Conservation (phyloP, 768 basidiomycete genomes). For the Kwoniella mangroviensis region DNA sequence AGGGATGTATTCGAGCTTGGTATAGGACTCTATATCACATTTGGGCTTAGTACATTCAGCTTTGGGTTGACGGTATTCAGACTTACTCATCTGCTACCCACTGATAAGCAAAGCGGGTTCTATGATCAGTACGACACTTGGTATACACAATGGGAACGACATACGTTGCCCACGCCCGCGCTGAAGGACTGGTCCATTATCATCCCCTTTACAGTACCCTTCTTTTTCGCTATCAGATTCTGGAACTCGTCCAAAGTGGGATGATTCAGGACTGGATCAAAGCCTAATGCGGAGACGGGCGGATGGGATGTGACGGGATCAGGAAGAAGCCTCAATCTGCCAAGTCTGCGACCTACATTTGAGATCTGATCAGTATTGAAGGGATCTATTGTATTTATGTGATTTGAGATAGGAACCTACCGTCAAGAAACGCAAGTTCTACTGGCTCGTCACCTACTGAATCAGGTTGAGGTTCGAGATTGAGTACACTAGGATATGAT, state of each 20-base stretch:
- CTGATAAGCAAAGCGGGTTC: conserved; percentile 7
- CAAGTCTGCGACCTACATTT: conserved; percentile 66
- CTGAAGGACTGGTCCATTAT: conserved; percentile 78
- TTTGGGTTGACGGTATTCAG: background rate
- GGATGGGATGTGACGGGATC: conserved; percentile 66
- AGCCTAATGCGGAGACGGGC: conserved; percentile 74
- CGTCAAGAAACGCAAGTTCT: conserved; percentile 72
- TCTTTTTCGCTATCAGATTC: conserved; percentile 62
- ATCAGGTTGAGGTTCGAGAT: conserved; percentile 61
- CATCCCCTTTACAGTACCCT: conserved; percentile 74
- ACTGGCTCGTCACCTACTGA: conserved; percentile 57
- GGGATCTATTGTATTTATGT: background rate
- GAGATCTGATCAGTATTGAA: background rate
- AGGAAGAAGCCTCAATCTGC: conserved; percentile 68
- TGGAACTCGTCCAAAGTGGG: conserved; percentile 65
- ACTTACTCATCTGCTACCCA: conserved; percentile 71
- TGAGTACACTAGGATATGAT: conserved; percentile 60
- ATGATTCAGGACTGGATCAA: conserved; percentile 76
- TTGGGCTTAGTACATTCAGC: conserved; percentile 62
- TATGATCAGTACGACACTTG: too few species aligned
- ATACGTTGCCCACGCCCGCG: conserved; percentile 73
- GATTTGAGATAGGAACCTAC: conserved; percentile 27
- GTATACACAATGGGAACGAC: conserved; percentile 12
- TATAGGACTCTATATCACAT: conserved; percentile 63
- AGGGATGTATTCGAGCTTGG: conserved; percentile 74